phyloP scores from a whole-genome alignment of 306 rosid species.

The Begonia fuchsioides region DNA sequence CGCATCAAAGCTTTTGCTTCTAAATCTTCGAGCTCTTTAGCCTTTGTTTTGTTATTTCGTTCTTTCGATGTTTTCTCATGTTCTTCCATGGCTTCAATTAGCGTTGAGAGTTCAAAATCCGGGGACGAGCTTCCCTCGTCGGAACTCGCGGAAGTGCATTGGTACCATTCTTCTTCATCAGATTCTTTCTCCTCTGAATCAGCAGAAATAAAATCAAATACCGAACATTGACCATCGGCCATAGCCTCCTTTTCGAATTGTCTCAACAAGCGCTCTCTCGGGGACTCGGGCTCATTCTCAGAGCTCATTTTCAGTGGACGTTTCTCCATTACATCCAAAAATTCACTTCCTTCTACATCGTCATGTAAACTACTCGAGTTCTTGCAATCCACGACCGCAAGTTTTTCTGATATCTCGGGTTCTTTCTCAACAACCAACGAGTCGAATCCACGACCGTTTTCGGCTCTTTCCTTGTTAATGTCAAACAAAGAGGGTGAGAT shows the following conservation, averaged over 20 bases:
- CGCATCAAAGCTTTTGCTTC: slow-evolving; percentile 81
- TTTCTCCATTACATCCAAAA: slow-evolving; percentile 14
- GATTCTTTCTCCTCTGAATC: slow-evolving; percentile 1
- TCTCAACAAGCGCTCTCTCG: slow-evolving; percentile 73
- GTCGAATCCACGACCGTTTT: slow-evolving; percentile 21
- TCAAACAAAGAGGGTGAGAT: slow-evolving; percentile 6
- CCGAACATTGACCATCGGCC: slow-evolving; percentile 44
- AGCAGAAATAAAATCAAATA: slow-evolving; percentile 37
- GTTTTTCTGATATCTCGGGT: slow-evolving; percentile 27
- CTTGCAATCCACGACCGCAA: background rate
- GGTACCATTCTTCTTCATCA: slow-evolving; percentile 19
- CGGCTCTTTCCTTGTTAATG: slow-evolving; percentile 15
- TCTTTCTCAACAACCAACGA: slow-evolving; percentile 45
- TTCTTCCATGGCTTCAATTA: slow-evolving; percentile 32
- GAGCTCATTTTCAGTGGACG: slow-evolving; percentile 46
- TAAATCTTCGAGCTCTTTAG: slow-evolving; percentile 57
- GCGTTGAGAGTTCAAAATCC: slow-evolving; percentile 23
- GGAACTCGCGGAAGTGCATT: slow-evolving; percentile 14
- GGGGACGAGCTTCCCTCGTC: slow-evolving; percentile 23
- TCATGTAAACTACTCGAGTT: slow-evolving; percentile 20
- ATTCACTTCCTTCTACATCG: slow-evolving; percentile 46
- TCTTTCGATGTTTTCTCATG: slow-evolving; percentile 23
- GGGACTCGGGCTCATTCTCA: slow-evolving; percentile 68
- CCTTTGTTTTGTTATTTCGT: slow-evolving; percentile 36
- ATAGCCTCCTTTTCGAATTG: slow-evolving; percentile 66